Conservation (phyloP, 768 basidiomycete genomes). For the Cantharellus anzutake region DNA sequence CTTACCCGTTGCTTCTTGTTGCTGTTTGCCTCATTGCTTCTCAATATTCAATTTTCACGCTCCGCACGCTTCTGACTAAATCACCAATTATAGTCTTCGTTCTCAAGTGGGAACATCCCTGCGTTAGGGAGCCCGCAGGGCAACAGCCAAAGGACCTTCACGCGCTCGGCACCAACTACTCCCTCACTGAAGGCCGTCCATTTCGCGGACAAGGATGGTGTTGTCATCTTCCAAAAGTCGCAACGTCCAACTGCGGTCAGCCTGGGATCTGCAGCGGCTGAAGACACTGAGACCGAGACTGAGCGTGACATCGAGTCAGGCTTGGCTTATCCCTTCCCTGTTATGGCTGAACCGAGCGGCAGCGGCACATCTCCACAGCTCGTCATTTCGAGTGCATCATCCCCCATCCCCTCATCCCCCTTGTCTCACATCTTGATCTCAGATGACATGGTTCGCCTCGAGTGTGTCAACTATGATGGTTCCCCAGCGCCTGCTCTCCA, state of each 20-base stretch:
- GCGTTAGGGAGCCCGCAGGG: not conserved
- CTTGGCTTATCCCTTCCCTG: slow-evolving; percentile 7
- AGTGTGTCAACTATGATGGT: not conserved
- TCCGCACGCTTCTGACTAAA: not conserved
- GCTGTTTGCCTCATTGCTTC: not conserved
- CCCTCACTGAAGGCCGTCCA: slow-evolving; percentile 8
- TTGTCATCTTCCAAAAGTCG: slow-evolving; percentile 7
- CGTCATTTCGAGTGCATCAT: not conserved
- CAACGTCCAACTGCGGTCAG: slow-evolving; percentile 5
- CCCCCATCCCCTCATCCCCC: not conserved
- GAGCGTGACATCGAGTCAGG: not conserved
- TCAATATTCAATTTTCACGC: not conserved
- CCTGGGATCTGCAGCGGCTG: not conserved
- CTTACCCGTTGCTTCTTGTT: not conserved
- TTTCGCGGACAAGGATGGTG: slow-evolving; percentile 6
- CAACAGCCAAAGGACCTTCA: not conserved
- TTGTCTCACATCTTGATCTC: not conserved
- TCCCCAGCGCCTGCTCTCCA: slow-evolving; percentile 18
- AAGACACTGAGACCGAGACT: slow-evolving; percentile 8
- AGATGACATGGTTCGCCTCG: not conserved
- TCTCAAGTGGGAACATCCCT: not conserved
- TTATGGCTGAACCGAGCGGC: not conserved
- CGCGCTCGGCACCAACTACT: slow-evolving; percentile 7
- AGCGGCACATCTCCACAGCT: not conserved
- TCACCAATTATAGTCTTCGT: not conserved